Base-by-base conservation (phyloP, 2,329 filamentous ascomycete genomes). In the Trichoderma guizhouense region DNA sequence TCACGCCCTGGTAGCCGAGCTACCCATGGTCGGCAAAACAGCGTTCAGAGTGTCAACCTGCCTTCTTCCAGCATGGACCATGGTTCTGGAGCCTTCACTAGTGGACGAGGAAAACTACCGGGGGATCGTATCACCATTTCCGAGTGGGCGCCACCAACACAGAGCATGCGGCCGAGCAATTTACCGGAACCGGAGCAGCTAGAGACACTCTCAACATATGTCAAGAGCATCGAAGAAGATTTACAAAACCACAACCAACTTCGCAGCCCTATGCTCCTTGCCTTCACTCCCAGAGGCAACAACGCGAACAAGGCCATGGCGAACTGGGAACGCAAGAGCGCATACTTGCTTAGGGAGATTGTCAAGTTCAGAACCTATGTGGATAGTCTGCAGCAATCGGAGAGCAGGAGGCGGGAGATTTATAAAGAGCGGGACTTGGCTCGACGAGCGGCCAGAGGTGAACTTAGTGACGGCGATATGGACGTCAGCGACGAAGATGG, bases 351-450 rank as follows among this genome's bases (percentile, higher is more conserved):
- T 14, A 87, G 93, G 43, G 96, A 99, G 83, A 98, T 97, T 80
- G 94, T 98, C 81, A 98, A 98, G 82, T 98, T 97, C 83, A 87
- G 92, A 73, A 98, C 95, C 0, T 99, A 98, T 78, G 95, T 98
- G 76, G 96, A 98, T 80, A 91, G 90, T 39, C 84, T 99, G 65
- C 86, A 90, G 72, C 88, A 89, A 47, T 95, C 95, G 0, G 89
- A 92, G 76, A 83, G 80, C 36, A 86, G 90, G 69, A 94, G 92
- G 79, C 86, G 88, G 60, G 91, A 91, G 78, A 91, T 98, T 55
- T 92, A 94, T 75, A 79, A 81, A 4, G 89, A 91, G 79, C 81
- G 89, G 68, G 87, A 86, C 53, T 79, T 83, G 58, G 87, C 85
- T 24, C 80, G 83, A 60, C 82, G 84, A n/a, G 86, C 85, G 5